Percentiles rank a stretch among this genome's conserved stretches.
Conservation (phyloP, 805 yeast genomes). For the Wickerhamomyces strasburgensis region DNA sequence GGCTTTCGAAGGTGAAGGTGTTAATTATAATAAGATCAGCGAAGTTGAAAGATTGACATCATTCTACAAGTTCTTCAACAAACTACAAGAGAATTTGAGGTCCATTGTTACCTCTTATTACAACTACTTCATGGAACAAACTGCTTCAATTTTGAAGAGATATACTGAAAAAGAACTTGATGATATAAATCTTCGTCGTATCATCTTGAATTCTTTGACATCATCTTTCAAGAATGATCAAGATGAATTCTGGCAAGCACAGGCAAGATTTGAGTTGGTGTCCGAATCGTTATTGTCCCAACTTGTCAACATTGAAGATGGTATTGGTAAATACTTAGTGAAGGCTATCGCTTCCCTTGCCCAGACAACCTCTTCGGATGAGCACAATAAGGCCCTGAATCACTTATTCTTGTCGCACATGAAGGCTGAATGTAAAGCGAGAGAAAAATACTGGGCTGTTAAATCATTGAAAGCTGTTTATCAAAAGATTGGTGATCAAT, state of each 20-base stretch:
- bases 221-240: constrained; percentile 84
- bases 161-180: constrained; percentile 36
- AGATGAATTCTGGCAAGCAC: constrained; percentile 93
- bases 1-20: constrained; percentile 86
- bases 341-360: constrained; percentile 77
- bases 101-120: constrained; percentile 85
- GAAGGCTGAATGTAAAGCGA: constrained; percentile 51
- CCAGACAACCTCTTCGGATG: constrained; percentile 61
- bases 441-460: constrained; percentile 75
- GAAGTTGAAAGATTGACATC: constrained; percentile 59
- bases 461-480: constrained; percentile 75
- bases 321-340: constrained; percentile 75
- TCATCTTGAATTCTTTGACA: constrained; percentile 65
- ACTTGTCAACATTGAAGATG: constrained; percentile 60
- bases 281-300: constrained; percentile 61
- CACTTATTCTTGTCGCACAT: constrained; percentile 59
- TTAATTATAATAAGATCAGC: constrained; percentile 37
- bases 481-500: constrained; percentile 89
- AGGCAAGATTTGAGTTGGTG: constrained; percentile 74
- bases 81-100: constrained; percentile 75
- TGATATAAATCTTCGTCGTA: constrained; percentile 60
- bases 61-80: constrained; percentile 82
- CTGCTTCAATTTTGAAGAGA: constrained; percentile 48
- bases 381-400: constrained; percentile 71
- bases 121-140: constrained; percentile 80